Percentiles rank a stretch among this genome's conserved stretches.
phyloP scores from a whole-genome alignment of 2,329 filamentous ascomycete species.

The Ophiostoma sp. region DNA sequence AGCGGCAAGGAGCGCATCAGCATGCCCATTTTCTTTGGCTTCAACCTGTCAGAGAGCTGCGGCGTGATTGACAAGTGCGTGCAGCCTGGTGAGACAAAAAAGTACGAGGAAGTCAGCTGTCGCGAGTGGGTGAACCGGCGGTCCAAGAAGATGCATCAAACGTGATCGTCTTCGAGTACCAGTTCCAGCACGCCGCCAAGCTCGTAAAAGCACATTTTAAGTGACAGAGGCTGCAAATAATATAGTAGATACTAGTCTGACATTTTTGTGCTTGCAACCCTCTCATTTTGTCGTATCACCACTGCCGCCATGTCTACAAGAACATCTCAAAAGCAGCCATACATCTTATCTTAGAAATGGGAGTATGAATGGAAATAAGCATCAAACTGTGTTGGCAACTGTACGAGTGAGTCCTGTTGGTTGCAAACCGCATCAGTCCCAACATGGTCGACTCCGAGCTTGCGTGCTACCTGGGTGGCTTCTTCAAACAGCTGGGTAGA shows the following conservation, averaged over 20 bases:
- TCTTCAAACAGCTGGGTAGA: too few species aligned
- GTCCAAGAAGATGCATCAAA: slow-evolving; percentile 20
- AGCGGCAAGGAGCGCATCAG: slow-evolving; percentile 24
- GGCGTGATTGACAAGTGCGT: slow-evolving; percentile 23
- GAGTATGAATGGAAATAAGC: too few species aligned
- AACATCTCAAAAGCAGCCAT: not conserved
- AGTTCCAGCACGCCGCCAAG: not conserved
- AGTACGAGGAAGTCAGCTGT: slow-evolving; percentile 23
- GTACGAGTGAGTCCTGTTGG: too few species aligned
- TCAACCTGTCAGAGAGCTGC: slow-evolving; percentile 29
- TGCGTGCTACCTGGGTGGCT: too few species aligned
- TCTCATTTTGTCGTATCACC: not conserved
- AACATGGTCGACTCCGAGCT: too few species aligned
- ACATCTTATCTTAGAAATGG: not conserved
- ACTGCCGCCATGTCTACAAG: not conserved
- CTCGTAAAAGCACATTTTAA: not conserved
- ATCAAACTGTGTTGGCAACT: too few species aligned
- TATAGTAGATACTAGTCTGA: not conserved
- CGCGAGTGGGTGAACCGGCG: slow-evolving; percentile 22
- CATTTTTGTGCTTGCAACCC: not conserved
- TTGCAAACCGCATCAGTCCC: too few species aligned
- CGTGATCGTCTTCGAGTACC: not conserved
- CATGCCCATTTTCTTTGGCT: slow-evolving; percentile 26
- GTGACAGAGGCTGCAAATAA: not conserved
- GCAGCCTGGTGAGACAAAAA: slow-evolving; percentile 20